phyloP scores from a whole-genome alignment of 148 eudicot species.

The Heliosperma pusillum region DNA sequence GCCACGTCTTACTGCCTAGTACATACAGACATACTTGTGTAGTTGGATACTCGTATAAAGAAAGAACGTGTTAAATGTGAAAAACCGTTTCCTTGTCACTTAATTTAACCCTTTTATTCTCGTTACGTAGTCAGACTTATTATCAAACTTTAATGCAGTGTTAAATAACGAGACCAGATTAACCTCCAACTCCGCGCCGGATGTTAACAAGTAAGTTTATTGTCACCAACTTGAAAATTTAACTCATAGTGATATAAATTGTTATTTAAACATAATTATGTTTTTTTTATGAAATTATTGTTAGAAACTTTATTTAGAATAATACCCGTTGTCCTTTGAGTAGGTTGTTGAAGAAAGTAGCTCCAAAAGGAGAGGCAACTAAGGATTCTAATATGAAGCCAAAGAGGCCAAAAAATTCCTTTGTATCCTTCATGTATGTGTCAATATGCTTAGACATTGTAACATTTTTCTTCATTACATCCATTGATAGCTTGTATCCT shows the following conservation, averaged over 20 bases:
- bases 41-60: too few species aligned
- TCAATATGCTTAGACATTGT: background rate
- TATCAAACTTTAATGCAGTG: background rate
- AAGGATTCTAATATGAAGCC: conserved; percentile 23
- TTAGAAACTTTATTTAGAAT: background rate
- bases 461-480: background rate
- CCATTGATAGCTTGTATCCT: background rate
- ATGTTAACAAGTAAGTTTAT: conserved; percentile 6
- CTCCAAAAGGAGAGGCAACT: background rate
- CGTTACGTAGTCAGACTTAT: background rate
- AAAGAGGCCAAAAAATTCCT: conserved; percentile 25
- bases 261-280: background rate
- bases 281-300: background rate
- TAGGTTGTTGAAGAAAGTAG: conserved; percentile 7
- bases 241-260: background rate
- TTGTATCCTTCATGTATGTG: conserved; percentile 24
- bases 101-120: background rate
- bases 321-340: background rate
- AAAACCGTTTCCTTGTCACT: too few species aligned
- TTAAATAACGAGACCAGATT: background rate
- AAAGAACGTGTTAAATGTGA: too few species aligned
- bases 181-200: background rate
- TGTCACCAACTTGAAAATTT: background rate
- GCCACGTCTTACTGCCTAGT: too few species aligned
- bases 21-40: too few species aligned